Evolutionary conservation across 139 green algal genomes (phyloP), one percentile per base, ranked within the genome.

Genomic region (Tetradesmus lagerheimii): DNA sequence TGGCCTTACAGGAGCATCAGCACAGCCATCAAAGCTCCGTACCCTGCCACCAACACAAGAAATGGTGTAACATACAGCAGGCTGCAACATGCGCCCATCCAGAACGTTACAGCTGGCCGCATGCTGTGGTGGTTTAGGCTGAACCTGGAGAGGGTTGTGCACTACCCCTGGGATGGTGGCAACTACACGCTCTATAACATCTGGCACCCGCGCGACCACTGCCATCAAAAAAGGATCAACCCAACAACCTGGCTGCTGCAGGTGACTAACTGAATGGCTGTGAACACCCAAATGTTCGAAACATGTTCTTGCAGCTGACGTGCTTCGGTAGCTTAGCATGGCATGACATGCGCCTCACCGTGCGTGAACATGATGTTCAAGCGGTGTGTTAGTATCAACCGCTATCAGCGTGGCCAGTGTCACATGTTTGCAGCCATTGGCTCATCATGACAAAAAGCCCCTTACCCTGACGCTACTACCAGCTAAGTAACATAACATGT

Each of bases 41-140:
- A 62, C 79, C 79, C 79, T 37, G 67, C 79, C 29, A 66, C 79
- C 27, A n/a, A 84, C 39, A 64, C 1, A 8, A 84, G 25, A 20
- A 71, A n/a, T 9, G 79, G 79, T 34, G 39, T 64, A 23, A 84
- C 79, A 0, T 66, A 64, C 39, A 37, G 20, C 43, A 47, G n/a
- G 31, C 38, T 84, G 12, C 23, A 27, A 27, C 79, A 84, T 38
- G 29, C 41, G 4, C 43, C n/a, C 12, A 41, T 75, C 53, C 45
- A 64, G 11, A 76, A 50, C 34, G 34, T 87, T 31, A 87, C 53
- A 6, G 14, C 81, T 12, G 16, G 25, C 4, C 50, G 53, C 5
- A 45, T 78, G 81, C 45, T 78, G 31, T 87, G 50, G 81, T 87
- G 39, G 27, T 79, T 79, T 35, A 79, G 31, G 34, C 84, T 67